Base-by-base conservation (phyloP, 495 filamentous ascomycete species). In the Penicillium herquei region DNA sequence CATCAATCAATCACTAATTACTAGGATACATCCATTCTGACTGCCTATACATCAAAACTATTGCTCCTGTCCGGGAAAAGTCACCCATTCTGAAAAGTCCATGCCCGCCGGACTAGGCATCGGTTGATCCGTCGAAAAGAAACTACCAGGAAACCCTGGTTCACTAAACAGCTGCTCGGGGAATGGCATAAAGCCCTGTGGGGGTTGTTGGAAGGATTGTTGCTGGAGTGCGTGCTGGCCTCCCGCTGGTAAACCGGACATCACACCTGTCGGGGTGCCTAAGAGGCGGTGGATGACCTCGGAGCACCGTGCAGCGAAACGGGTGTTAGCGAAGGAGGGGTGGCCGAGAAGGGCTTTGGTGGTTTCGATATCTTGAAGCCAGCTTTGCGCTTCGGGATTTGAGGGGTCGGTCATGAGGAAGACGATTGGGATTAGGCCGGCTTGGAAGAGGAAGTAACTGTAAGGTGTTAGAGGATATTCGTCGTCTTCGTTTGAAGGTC, bases 381-480 rank as follows among this genome's bases (percentile, higher is more conserved):
- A 81, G 35, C 58, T 57, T 7, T 68, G 59, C 9, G 77, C 75
- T 17, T 75, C 72, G 12, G 74, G 65, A 40, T 70, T 75, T 12
- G 69, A 69, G 0, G 78, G 73, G 39, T 78, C 74, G 10, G 72
- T 81, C 69, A 77, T 77, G 17, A 82, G 66, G 43, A 78, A 73
- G 42, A 82, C 74, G 39, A 77, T 68, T 1, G 79, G 79, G 33
- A 82, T 80, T 0, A 82, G 54, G 11, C 68, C 76, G 14, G 79
- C 78, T 66, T 82, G 79, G 66, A 82, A 82, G 16, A 82, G 73
- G 59, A 81, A 82, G 56, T 82, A 80, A 7, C 73, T 76, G 48
- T 43, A 30, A 30, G 13, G 11, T 33, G 46, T 61, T 48, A 61
- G 46, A 14, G 7, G 4, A 31, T 33, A 7, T 41, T 52, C 16